Percentiles rank a stretch among this genome's conserved stretches.
phyloP scores from a whole-genome alignment of 2,329 filamentous ascomycete genomes.

The Diaporthe sp. region DNA sequence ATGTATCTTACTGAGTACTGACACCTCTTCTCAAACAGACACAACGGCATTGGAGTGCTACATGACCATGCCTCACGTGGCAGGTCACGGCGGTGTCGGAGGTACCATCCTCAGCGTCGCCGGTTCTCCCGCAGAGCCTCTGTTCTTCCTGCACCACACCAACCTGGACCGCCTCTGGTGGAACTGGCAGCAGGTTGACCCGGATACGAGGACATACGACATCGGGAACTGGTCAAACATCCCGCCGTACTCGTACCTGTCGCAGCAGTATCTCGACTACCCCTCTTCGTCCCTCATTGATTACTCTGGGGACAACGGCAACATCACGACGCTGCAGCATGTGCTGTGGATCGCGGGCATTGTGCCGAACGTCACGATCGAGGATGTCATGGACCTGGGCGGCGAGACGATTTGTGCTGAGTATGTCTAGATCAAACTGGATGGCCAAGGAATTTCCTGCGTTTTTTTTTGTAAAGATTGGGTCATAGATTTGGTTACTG shows the following conservation, averaged over 20 bases:
- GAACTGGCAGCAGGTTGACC: conserved; percentile 42
- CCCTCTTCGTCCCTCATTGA: not conserved
- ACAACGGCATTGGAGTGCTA: conserved; percentile 38
- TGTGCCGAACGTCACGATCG: conserved; percentile 25
- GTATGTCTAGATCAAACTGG: not conserved
- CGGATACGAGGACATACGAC: not conserved
- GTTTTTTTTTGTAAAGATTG: not conserved
- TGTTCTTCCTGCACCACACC: conserved; percentile 46
- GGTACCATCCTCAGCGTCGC: conserved; percentile 36
- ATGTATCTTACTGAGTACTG: not conserved
- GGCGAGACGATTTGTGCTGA: conserved; percentile 25
- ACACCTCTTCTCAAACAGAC: not conserved
- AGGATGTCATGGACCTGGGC: conserved; percentile 27
- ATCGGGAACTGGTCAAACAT: conserved; percentile 26
- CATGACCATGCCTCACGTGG: conserved; percentile 37
- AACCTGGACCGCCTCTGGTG: conserved; percentile 44
- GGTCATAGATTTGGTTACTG: not conserved
- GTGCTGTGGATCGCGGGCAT: conserved; percentile 25
- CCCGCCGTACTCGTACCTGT: conserved; percentile 9
- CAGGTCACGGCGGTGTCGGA: conserved; percentile 40
- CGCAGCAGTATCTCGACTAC: not conserved
- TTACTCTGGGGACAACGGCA: conserved; percentile 15
- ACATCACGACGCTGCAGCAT: conserved; percentile 19
- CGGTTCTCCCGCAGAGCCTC: conserved; percentile 45
- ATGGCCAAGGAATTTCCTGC: not conserved